Conservation (phyloP, 179 eudicot genomes). For the Corrigiola litoralis region DNA sequence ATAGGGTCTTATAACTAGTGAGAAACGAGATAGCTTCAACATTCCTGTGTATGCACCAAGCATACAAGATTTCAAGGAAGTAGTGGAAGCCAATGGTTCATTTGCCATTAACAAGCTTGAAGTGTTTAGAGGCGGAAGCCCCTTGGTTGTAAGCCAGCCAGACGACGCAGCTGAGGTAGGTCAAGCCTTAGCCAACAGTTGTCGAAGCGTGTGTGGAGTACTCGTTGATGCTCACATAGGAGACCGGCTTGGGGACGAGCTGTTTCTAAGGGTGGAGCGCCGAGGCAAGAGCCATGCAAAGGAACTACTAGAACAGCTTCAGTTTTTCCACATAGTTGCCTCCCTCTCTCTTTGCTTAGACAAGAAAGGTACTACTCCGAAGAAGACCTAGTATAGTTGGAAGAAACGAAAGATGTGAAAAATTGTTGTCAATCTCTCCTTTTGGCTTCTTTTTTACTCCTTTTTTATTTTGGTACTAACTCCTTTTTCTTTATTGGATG, state of each 20-base stretch:
- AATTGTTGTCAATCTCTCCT: too few species aligned
- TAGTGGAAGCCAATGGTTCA: constrained; percentile 72
- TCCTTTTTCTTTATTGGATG: too few species aligned
- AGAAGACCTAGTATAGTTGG: too few species aligned
- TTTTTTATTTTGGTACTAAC: too few species aligned
- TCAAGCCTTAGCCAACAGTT: constrained; percentile 70
- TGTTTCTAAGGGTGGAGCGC: constrained; percentile 51
- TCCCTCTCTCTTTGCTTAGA: constrained; percentile 54
- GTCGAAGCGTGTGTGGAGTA: constrained; percentile 78
- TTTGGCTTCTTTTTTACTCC: too few species aligned
- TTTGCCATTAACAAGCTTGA: constrained; percentile 65
- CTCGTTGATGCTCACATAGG: constrained; percentile 91
- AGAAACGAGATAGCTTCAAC: constrained; percentile 78
- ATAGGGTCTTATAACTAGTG: constrained; percentile 76
- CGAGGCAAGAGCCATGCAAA: constrained; percentile 67
- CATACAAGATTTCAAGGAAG: constrained; percentile 76
- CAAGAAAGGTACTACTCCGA: too few species aligned
- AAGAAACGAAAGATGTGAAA: too few species aligned
- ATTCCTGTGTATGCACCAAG: constrained; percentile 90
- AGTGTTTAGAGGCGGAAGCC: constrained; percentile 86
- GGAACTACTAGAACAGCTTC: constrained; percentile 67
- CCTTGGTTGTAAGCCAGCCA: constrained; percentile 70
- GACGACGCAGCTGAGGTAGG: constrained; percentile 72
- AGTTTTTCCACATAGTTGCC: constrained; percentile 85
- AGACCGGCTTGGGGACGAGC: constrained; percentile 58